These are phyloP conservation scores for Hortaea werneckii DNA, from an alignment of 2,329 filamentous ascomycete genomes.

Conservation along the genomic window DNA sequence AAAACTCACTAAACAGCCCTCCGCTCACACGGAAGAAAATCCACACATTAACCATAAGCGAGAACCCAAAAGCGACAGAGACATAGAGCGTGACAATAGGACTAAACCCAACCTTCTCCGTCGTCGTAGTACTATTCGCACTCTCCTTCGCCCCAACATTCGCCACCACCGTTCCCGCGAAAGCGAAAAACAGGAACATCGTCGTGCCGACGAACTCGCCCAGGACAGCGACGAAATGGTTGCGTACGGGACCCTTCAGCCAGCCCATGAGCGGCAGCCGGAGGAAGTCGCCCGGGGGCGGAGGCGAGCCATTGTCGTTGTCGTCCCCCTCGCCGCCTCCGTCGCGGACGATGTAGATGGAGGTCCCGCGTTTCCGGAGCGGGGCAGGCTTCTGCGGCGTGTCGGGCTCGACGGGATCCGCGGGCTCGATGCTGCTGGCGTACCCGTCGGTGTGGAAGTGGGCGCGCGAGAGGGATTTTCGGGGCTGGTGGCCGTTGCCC, in stretches of 20 bases:
- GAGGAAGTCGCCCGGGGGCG: neutral
- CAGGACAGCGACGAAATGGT: constrained; percentile 17
- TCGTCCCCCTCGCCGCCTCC: neutral
- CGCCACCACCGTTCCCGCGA: constrained; percentile 17
- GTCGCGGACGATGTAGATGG: constrained; percentile 2
- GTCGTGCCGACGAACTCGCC: constrained; percentile 27
- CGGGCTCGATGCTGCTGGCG: neutral
- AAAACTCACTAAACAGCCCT: constrained; percentile 18
- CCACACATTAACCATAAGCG: constrained; percentile 28
- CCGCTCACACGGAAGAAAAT: constrained; percentile 23
- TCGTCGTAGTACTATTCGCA: neutral
- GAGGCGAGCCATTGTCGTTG: neutral
- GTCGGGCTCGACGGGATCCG: neutral
- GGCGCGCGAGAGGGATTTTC: neutral
- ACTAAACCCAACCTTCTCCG: neutral
- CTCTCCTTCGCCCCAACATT: constrained; percentile 8
- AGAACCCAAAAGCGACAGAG: constrained; percentile 26
- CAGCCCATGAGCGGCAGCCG: neutral
- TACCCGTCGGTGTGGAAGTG: neutral
- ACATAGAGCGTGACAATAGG: constrained; percentile 17
- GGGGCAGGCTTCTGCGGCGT: constrained; percentile 1
- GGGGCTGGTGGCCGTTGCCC: neutral
- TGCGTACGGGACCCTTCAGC: neutral
- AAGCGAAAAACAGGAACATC: constrained; percentile 27
- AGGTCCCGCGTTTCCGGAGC: neutral